Evolutionary conservation across 2,329 filamentous ascomycete genomes (phyloP), one percentile per base, ranked within the genome.

Genomic region (Aspergillus fructus): DNA sequence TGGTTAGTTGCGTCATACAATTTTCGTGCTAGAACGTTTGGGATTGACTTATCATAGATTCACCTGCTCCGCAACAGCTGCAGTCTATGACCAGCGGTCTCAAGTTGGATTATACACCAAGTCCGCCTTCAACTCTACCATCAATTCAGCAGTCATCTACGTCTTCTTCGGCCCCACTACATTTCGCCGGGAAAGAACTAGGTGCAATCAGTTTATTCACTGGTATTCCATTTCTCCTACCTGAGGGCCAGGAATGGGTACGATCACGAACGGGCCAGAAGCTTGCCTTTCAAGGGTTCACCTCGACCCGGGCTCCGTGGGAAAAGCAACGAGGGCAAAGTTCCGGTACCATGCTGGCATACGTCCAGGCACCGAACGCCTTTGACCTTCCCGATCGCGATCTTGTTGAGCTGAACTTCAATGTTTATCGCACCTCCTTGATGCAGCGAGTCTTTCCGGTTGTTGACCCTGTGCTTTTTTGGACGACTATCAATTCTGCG

Each of bases 161-260:
- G 9, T 62, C 68, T 17, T 68, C 66, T 5, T 67, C 66, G 53
- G 74, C 76, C 9, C 74, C 75, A 17, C 69, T 82, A 4, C 77
- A 81, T 64, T 81, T 81, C 59, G 78, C 78, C 4, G 80, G 80
- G 0, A 71, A 75, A 47, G 73, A 79, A 55, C 66, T 83, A 9
- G 80, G 80, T 9, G 72, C 74, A 12, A 76, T 81, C 33, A 81
- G 76, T 62, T 69, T 76, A 7, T 73, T 77, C 48, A 80, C 77
- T 13, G 80, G 81, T 6, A 75, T 83, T 2, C 81, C 81, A 0
- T 76, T 81, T 41, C 74, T 84, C 41, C 79, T 81, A 0, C 66
- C 71, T 0, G 73, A 78, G 13, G 81, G 81, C 5, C 75, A 75
- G 51, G 65, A 78, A 62, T 83, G 80, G 79, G 78, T 84, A 34